These are phyloP conservation scores for Lathyrus aphaca DNA, from an alignment of 306 rosid genomes.

Conservation along the genomic window DNA sequence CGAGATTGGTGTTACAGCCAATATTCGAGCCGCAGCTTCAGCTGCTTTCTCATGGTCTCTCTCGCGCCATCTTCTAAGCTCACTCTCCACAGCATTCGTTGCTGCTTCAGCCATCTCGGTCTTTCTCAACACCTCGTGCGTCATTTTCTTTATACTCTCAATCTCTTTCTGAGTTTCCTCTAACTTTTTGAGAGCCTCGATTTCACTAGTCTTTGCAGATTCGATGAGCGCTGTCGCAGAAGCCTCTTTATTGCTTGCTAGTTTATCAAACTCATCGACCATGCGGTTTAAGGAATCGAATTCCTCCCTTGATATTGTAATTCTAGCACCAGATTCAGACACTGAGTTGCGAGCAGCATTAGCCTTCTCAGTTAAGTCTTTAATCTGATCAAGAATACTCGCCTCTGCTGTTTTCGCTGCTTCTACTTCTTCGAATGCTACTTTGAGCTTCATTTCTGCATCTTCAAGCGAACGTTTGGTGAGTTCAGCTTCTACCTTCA, in stretches of 20 bases:
- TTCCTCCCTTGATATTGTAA: conserved; percentile 83
- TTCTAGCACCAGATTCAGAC: conserved; percentile 68
- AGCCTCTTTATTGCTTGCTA: conserved; percentile 86
- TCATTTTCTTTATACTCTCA: conserved; percentile 68
- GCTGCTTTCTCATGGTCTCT: conserved; percentile 86
- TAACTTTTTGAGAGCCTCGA: conserved; percentile 67
- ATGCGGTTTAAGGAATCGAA: conserved; percentile 73
- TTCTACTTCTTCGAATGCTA: conserved; percentile 81
- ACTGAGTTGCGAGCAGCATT: conserved; percentile 80
- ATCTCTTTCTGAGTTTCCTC: conserved; percentile 78
- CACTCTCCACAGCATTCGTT: conserved; percentile 83
- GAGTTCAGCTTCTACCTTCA: conserved; percentile 75
- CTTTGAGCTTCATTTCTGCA: conserved; percentile 68
- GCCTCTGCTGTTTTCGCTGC: conserved; percentile 79
- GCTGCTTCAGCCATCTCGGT: conserved; percentile 95
- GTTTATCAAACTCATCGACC: conserved; percentile 78
- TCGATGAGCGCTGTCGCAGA: conserved; percentile 91
- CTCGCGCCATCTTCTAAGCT: conserved; percentile 87
- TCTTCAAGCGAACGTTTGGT: conserved; percentile 62
- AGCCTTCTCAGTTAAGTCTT: conserved; percentile 64
- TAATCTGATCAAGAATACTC: conserved; percentile 76
- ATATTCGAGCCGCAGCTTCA: conserved; percentile 78
- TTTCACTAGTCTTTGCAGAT: conserved; percentile 93
- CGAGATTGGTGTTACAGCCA: conserved; percentile 64
- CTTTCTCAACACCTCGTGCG: conserved; percentile 68